These are phyloP conservation scores for Jamesozyma hellenica DNA, from an alignment of 805 yeast genomes.

Conservation along the genomic window DNA sequence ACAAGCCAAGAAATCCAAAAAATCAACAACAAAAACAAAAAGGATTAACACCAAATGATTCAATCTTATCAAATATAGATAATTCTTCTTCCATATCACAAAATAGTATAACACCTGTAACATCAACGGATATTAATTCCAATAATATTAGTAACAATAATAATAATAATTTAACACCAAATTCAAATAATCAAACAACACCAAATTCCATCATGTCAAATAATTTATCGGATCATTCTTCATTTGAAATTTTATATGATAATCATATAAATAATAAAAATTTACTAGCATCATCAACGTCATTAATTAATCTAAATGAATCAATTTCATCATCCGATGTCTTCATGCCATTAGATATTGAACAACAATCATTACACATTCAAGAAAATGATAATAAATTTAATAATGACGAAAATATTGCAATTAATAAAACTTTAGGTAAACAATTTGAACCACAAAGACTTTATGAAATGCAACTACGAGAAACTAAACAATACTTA, in stretches of 20 bases:
- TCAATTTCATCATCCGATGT: background rate
- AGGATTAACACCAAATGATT: conserved; percentile 17
- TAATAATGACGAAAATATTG: conserved; percentile 6
- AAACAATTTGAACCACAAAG: conserved; percentile 10
- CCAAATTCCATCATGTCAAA: background rate
- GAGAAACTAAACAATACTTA: conserved; percentile 25
- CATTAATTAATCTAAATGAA: background rate
- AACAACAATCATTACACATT: conserved; percentile 4
- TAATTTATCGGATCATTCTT: background rate
- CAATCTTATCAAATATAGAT: conserved; percentile 2
- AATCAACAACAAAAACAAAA: conserved; percentile 14
- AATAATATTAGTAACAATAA: background rate
- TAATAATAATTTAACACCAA: background rate
- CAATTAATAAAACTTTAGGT: conserved; percentile 2
- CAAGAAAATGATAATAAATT: background rate
- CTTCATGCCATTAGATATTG: conserved; percentile 4
- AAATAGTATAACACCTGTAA: background rate
- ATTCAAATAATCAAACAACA: background rate
- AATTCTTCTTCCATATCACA: background rate
- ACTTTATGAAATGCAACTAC: conserved; percentile 18
- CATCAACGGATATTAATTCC: background rate
- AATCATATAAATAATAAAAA: background rate
- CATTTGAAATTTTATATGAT: conserved; percentile 2
- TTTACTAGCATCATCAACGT: background rate
- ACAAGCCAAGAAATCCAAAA: conserved; percentile 17